phyloP scores from a whole-genome alignment of 2,329 filamentous ascomycete genomes.

The Zymoseptoria pseudotritici region DNA sequence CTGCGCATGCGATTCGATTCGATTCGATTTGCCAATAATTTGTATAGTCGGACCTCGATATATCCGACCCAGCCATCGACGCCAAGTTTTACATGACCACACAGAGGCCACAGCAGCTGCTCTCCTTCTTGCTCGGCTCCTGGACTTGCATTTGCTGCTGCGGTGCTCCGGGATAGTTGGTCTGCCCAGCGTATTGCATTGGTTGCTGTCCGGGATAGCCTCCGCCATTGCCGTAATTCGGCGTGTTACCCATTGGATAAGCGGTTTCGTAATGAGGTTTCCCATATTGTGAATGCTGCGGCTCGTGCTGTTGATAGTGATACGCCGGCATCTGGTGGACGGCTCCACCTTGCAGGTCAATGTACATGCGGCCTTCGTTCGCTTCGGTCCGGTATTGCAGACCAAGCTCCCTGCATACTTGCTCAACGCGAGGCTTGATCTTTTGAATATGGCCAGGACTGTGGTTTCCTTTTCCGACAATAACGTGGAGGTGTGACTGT shows the following conservation, averaged over 20 bases:
- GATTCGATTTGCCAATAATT: neutral
- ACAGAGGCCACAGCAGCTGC: constrained; percentile 30
- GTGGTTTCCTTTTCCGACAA: constrained; percentile 94
- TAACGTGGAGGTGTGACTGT: constrained; percentile 81
- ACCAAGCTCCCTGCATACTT: constrained; percentile 73
- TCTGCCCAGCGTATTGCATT: constrained; percentile 34
- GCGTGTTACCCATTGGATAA: constrained; percentile 29
- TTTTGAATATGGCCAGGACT: constrained; percentile 75
- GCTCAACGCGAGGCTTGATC: constrained; percentile 90
- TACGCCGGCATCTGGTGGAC: constrained; percentile 37
- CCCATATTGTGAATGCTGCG: constrained; percentile 32
- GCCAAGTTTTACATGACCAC: constrained; percentile 25
- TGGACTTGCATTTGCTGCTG: constrained; percentile 36
- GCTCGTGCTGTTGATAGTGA: constrained; percentile 38
- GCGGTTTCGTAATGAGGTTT: constrained; percentile 34
- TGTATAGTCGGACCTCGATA: neutral
- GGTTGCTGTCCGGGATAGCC: constrained; percentile 33
- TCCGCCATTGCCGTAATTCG: constrained; percentile 32
- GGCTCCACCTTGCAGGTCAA: constrained; percentile 68
- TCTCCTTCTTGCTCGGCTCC: constrained; percentile 21
- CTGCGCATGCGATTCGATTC: neutral
- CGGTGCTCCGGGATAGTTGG: constrained; percentile 33
- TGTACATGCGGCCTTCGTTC: constrained; percentile 82
- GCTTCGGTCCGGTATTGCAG: constrained; percentile 78
- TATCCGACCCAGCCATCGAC: neutral